A percentile compares a stretch with the other conserved stretches of the same genome.
Evolutionary conservation across 176 grass and related monocot species (phyloP).

Genomic region (Calamus simplicifolius): DNA sequence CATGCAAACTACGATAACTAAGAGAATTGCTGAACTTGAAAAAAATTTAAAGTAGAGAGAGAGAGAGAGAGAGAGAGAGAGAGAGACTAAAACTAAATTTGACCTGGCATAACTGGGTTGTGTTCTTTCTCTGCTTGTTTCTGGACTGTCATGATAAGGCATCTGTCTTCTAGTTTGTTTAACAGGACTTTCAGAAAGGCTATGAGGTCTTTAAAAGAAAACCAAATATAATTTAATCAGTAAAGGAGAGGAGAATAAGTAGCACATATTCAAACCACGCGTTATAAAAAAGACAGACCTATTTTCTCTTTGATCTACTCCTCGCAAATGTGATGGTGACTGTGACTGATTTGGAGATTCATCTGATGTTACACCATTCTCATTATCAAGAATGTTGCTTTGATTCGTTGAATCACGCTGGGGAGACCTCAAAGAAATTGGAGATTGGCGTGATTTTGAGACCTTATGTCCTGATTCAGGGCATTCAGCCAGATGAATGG

Average conservation of each 20-base stretch:
- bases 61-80: slow-evolving; percentile 14
- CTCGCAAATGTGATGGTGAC: slow-evolving; percentile 8
- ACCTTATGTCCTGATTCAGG: slow-evolving; percentile 10
- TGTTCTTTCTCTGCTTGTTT: slow-evolving; percentile 46
- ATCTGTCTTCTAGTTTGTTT: slow-evolving; percentile 41
- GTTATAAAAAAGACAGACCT: slow-evolving; percentile 15
- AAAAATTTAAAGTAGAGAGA: slow-evolving; percentile 1
- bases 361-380: neutral
- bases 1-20: neutral
- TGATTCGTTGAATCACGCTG: slow-evolving; percentile 3
- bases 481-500: slow-evolving; percentile 20
- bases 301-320: slow-evolving; percentile 8
- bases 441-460: slow-evolving; percentile 2
- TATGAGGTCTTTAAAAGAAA: neutral
- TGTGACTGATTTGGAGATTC: slow-evolving; percentile 2
- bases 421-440: slow-evolving; percentile 32
- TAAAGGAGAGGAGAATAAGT: neutral
- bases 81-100: slow-evolving; percentile 15
- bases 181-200: slow-evolving; percentile 31
- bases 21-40: neutral
- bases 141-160: slow-evolving; percentile 18
- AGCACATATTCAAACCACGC: neutral
- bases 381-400: slow-evolving; percentile 8
- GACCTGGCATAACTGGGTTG: slow-evolving; percentile 47
- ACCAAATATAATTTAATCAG: slow-evolving; percentile 1